Percentiles rank a stretch among this genome's conserved stretches.
These are phyloP conservation scores for Lycium barbarum DNA, from an alignment of 257 asterid species.

Conservation along the genomic window DNA sequence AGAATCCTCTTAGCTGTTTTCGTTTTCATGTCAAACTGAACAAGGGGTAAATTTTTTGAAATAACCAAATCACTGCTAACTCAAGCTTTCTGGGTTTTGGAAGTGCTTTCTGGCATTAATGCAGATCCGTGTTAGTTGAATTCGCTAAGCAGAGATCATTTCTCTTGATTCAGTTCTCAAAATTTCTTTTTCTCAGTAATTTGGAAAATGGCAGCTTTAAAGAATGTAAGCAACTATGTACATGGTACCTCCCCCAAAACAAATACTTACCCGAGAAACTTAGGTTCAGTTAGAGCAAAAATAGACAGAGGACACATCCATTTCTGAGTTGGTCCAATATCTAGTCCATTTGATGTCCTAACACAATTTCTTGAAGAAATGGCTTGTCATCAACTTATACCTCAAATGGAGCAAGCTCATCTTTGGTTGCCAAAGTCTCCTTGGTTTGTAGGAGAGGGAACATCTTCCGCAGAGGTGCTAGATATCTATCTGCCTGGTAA, in stretches of 20 bases:
- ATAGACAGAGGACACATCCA: background rate
- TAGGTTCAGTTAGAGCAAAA: background rate
- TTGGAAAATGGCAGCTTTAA: background rate
- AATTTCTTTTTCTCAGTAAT: background rate
- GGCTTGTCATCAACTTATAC: conserved; percentile 40
- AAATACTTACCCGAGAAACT: background rate
- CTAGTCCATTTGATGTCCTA: conserved; percentile 15
- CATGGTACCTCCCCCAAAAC: background rate
- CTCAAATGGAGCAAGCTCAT: conserved; percentile 75
- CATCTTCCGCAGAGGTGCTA: conserved; percentile 76
- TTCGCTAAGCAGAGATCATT: background rate
- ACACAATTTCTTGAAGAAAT: background rate
- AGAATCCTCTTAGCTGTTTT: background rate
- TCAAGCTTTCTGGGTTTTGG: background rate
- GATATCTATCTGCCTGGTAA: conserved; percentile 62
- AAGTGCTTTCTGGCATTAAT: conserved; percentile 1
- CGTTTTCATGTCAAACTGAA: background rate
- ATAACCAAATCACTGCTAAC: background rate
- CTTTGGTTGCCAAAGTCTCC: conserved; percentile 70
- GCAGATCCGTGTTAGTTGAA: background rate
- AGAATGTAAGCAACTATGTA: background rate
- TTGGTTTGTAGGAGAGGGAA: conserved; percentile 81
- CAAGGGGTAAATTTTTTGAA: background rate
- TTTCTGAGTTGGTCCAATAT: background rate
- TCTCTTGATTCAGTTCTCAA: conserved; percentile 14